Percentiles rank a stretch among this genome's conserved stretches.
Evolutionary conservation across 371 early-diverging fungal genomes (phyloP).

Genomic region (Mucor mucedo): DNA sequence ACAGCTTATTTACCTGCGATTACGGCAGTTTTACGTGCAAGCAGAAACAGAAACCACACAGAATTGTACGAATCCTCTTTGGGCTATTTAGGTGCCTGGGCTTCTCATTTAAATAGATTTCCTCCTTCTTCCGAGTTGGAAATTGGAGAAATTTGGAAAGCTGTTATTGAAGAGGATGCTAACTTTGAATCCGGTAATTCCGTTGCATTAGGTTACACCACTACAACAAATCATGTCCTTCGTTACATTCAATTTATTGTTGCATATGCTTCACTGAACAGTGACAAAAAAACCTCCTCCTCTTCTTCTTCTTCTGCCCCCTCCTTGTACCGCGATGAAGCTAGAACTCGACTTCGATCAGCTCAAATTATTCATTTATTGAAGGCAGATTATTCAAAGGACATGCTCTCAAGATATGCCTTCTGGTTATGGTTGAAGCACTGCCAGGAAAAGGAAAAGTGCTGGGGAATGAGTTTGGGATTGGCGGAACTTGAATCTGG

Average conservation of each 20-base stretch:
- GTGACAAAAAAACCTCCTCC: no score
- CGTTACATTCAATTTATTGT: constrained; percentile 33
- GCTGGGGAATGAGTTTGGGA: constrained; percentile 7
- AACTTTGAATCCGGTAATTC: constrained; percentile 20
- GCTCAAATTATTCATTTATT: constrained; percentile 17
- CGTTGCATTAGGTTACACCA: constrained; percentile 24
- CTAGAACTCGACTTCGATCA: constrained; percentile 1
- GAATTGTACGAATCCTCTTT: constrained; percentile 39
- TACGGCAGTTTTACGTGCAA: constrained; percentile 28
- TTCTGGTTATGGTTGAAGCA: constrained; percentile 38
- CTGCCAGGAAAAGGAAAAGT: constrained; percentile 4
- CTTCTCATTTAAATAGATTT: constrained; percentile 45
- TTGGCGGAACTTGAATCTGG: constrained; percentile 23
- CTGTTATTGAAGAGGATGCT: constrained; percentile 16
- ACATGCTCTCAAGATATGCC: constrained; percentile 33
- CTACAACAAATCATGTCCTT: constrained; percentile 20
- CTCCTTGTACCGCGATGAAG: constrained; percentile 5
- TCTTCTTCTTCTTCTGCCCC: no score
- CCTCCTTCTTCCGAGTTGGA: constrained; percentile 22
- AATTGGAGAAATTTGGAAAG: constrained; percentile 29
- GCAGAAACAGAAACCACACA: constrained; percentile 7
- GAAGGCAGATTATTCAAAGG: constrained; percentile 22
- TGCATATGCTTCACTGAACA: constrained; percentile 18
- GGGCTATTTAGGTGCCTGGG: constrained; percentile 59
- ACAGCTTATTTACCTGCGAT: constrained; percentile 49